Evolutionary conservation across 257 asterid genomes (phyloP), one percentile per base, ranked within the genome.

Genomic region (Salvia rosmarinus): DNA sequence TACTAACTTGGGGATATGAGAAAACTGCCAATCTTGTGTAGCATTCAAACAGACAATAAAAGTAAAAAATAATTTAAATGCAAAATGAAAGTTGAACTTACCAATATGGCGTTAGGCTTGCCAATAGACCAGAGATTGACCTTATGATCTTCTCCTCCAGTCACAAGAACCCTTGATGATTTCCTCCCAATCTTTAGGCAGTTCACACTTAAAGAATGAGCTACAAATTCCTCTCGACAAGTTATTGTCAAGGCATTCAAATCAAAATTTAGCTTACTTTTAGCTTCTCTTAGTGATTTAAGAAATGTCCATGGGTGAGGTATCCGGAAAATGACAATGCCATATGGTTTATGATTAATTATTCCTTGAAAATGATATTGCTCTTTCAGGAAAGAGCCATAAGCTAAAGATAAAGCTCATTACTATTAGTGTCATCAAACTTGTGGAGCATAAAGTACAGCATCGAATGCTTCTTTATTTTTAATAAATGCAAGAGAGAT

Each of bases 61-160:
- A 20, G 28, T 17, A 37, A 7, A 5, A 47, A 39, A 35, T 35
- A 55, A 60, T 67, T 58, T 39, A 37, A 60, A 64, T 43, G 44
- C 14, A 59, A 79, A 39, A 21, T 32, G 74, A 35, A 40, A 64
- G 80, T 17, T 75, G 61, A 77, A 85, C 97, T 79, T 73, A 94
- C 99, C 99, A 88, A 78, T 77, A 91, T 82, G 75, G 99, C 92
- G 42, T 94, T 89, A 67, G 99, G 99, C 93, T 94, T 94, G 80
- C 99, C 97, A 73, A 94, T 94, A 76, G 99, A 89, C 99, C 99
- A 94, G 9, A 91, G 95, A 71, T 94, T 94, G 81, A 94, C 99
- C 81, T 91, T 91, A 77, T 94, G 97, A 87, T 94, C 99, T 88
- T 94, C 99, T 68, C 99, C 99, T 69, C 99, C 99, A 11, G 99